phyloP scores from a whole-genome alignment of 805 yeast genomes.

The Candida glaebosa region DNA sequence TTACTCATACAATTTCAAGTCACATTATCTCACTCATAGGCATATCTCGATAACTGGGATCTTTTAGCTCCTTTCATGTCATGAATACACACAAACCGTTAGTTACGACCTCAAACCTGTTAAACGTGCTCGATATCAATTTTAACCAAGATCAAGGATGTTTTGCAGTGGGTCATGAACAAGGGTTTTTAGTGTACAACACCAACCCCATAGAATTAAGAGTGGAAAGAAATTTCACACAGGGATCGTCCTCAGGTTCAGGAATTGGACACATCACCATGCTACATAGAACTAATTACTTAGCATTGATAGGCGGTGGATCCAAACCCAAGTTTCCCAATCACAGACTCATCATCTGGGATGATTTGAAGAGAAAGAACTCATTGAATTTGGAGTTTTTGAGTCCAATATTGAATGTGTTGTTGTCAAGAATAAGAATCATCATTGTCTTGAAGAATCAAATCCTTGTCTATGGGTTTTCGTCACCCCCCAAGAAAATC shows the following conservation, averaged over 20 bases:
- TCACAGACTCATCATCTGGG: conserved; percentile 87
- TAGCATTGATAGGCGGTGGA: conserved; percentile 91
- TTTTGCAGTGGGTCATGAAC: conserved; percentile 76
- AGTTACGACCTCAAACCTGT: conserved; percentile 10
- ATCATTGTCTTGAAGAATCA: conserved; percentile 67
- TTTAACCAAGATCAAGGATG: conserved; percentile 92
- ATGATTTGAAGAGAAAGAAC: conserved; percentile 74
- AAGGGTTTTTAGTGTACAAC: conserved; percentile 81
- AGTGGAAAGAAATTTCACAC: conserved; percentile 54
- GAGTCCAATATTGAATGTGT: conserved; percentile 70
- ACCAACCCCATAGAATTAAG: conserved; percentile 82
- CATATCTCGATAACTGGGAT: no score
- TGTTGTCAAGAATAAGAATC: conserved; percentile 70
- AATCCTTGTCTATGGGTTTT: conserved; percentile 75
- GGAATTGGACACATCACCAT: conserved; percentile 78
- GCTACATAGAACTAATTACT: conserved; percentile 87
- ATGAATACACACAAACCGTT: conserved; percentile 21
- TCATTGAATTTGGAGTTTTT: conserved; percentile 72
- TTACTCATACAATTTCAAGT: no score
- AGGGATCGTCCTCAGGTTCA: conserved; percentile 19
- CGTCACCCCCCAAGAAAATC: conserved; percentile 70
- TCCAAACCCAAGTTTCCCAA: conserved; percentile 70
- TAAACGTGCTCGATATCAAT: conserved; percentile 45
- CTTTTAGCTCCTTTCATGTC: conserved; percentile 4
- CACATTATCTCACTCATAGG: no score